phyloP scores from a whole-genome alignment of 192 early-diverging fungal genomes.

The Rhizophagus clarus region DNA sequence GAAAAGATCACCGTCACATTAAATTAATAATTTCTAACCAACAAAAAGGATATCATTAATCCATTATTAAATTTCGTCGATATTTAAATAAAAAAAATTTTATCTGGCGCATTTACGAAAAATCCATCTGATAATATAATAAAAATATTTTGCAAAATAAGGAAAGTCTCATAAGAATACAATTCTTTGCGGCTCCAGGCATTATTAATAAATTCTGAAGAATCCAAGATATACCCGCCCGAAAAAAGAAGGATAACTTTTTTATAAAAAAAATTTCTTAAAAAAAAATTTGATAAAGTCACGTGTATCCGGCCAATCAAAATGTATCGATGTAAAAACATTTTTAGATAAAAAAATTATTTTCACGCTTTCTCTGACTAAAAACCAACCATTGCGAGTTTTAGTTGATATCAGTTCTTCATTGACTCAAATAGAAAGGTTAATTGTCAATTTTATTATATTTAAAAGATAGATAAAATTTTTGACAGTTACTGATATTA shows the following conservation, averaged over 20 bases:
- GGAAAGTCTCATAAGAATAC: slow-evolving; percentile 23
- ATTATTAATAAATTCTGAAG: not conserved
- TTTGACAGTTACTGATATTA: not conserved
- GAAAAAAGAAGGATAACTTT: not conserved
- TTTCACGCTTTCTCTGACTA: not conserved
- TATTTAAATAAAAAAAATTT: not conserved
- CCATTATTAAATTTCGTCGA: too few relatives aligned
- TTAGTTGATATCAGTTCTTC: not conserved
- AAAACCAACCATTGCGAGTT: not conserved
- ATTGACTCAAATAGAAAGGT: not conserved
- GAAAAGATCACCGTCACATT: not conserved
- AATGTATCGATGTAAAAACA: not conserved
- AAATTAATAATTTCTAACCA: too few relatives aligned
- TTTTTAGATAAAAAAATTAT: not conserved
- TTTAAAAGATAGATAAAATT: not conserved
- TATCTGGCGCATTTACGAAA: not conserved
- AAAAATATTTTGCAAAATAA: not conserved
- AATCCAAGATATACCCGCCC: not conserved
- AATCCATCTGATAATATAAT: not conserved
- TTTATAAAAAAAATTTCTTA: not conserved
- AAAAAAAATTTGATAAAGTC: not conserved
- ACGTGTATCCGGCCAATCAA: not conserved
- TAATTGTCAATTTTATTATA: not conserved
- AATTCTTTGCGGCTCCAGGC: slow-evolving; percentile 25
- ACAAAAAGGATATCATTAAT: not conserved